Conservation (phyloP, 2,329 filamentous ascomycete genomes). For the Sarocladiaceae sp. region DNA sequence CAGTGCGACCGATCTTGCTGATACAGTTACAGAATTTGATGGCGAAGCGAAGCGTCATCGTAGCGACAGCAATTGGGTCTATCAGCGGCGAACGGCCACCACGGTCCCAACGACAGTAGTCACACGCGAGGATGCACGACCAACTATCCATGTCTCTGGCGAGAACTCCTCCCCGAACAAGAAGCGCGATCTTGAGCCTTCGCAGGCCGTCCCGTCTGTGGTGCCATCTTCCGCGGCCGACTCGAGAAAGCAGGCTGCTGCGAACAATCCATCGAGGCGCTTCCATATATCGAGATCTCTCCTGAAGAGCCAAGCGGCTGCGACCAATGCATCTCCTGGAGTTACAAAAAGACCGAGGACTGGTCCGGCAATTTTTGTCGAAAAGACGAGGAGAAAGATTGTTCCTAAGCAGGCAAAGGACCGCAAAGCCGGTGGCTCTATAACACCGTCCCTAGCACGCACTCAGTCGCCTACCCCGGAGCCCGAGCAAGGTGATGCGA, state of each 20-base stretch:
- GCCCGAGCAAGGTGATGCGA: background rate
- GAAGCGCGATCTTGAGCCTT: background rate
- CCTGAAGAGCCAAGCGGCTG: conserved; percentile 18
- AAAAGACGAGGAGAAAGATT: conserved; percentile 41
- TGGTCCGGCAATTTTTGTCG: conserved; percentile 50
- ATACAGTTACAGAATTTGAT: conserved; percentile 26
- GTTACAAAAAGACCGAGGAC: conserved; percentile 37
- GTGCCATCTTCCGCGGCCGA: background rate
- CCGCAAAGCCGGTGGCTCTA: background rate
- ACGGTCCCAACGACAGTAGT: conserved; percentile 16
- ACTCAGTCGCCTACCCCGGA: background rate
- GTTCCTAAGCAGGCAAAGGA: background rate
- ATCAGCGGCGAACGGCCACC: conserved; percentile 43
- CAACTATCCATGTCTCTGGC: conserved; percentile 44
- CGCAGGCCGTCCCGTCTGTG: background rate
- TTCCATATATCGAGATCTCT: conserved; percentile 52
- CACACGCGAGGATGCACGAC: conserved; percentile 22
- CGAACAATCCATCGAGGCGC: conserved; percentile 24
- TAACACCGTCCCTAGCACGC: background rate
- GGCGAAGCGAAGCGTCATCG: conserved; percentile 48
- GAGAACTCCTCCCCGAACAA: conserved; percentile 26
- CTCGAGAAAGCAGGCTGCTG: background rate
- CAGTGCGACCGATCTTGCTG: conserved; percentile 2
- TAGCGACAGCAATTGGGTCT: conserved; percentile 49
- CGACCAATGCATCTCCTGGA: conserved; percentile 19